These are phyloP conservation scores for Ajuga chamaepitys DNA, from an alignment of 257 asterid species.

Conservation along the genomic window DNA sequence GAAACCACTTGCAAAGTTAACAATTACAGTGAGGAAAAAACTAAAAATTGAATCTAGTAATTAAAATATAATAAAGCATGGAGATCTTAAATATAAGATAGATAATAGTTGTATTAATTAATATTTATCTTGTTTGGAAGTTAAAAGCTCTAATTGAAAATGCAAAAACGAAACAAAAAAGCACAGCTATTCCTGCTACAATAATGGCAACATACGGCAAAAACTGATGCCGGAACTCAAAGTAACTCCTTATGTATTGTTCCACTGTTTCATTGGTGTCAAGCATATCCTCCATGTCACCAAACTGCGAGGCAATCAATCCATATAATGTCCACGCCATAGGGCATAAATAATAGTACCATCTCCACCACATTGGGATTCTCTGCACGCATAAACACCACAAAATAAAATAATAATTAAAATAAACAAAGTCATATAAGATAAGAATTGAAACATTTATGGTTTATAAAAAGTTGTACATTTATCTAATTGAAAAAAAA, in stretches of 20 bases:
- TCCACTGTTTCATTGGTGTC: constrained; percentile 42
- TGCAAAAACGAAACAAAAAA: constrained; percentile 58
- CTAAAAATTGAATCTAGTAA: too few relatives aligned
- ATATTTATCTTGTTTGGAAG: constrained; percentile 72
- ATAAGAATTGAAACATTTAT: too few relatives aligned
- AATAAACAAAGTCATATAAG: too few relatives aligned
- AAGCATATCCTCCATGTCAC: constrained; percentile 37
- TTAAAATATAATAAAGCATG: too few relatives aligned
- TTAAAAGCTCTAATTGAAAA: constrained; percentile 55
- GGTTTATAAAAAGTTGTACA: too few relatives aligned
- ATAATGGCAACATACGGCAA: constrained; percentile 54
- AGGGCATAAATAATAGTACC: constrained; percentile 60
- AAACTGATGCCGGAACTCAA: constrained; percentile 46
- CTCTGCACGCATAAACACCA: constrained; percentile 45
- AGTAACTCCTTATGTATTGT: constrained; percentile 39
- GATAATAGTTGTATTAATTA: too few relatives aligned
- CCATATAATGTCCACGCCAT: constrained; percentile 66
- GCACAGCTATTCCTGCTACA: constrained; percentile 33
- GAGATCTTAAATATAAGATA: too few relatives aligned
- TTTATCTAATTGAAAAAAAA: too few relatives aligned
- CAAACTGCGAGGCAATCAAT: constrained; percentile 55
- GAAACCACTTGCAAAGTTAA: too few relatives aligned
- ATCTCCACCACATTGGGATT: constrained; percentile 80
- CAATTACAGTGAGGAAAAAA: too few relatives aligned
- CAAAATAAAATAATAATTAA: too few relatives aligned